These are phyloP conservation scores for Elaeis guineensis DNA, from an alignment of 176 grass and related monocot genomes.

Conservation along the genomic window DNA sequence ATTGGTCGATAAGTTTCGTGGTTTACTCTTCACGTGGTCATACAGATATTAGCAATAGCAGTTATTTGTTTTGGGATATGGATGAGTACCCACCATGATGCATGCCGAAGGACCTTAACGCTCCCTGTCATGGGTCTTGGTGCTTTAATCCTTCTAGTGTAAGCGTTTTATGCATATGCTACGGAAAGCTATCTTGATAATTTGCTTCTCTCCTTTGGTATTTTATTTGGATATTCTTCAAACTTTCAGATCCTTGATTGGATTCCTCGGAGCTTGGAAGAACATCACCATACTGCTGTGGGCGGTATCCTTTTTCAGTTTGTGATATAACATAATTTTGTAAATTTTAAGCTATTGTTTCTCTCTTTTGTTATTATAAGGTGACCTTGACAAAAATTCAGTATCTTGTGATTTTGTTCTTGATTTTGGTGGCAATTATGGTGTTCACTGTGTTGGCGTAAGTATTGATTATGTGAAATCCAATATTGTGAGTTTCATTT, in stretches of 20 bases:
- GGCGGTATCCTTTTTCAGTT: slow-evolving; percentile 68
- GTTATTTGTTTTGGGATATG: slow-evolving; percentile 86
- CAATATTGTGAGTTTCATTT: too few relatives aligned
- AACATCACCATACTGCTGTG: slow-evolving; percentile 70
- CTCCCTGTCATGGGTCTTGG: slow-evolving; percentile 82
- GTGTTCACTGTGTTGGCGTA: slow-evolving; percentile 86
- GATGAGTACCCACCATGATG: slow-evolving; percentile 87
- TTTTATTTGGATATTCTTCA: neutral
- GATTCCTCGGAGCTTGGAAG: slow-evolving; percentile 92
- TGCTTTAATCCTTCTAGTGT: slow-evolving; percentile 79
- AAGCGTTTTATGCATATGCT: slow-evolving; percentile 8
- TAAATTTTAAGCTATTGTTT: neutral
- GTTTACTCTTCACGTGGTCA: slow-evolving; percentile 6
- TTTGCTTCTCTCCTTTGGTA: too few relatives aligned
- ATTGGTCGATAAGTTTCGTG: neutral
- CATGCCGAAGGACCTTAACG: slow-evolving; percentile 70
- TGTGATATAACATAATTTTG: too few relatives aligned
- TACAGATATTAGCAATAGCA: slow-evolving; percentile 71
- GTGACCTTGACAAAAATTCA: slow-evolving; percentile 50
- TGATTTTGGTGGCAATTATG: slow-evolving; percentile 88
- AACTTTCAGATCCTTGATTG: slow-evolving; percentile 76
- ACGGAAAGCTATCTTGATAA: too few relatives aligned
- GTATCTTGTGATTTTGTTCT: slow-evolving; percentile 76
- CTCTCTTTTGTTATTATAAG: slow-evolving; percentile 18
- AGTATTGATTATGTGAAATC: slow-evolving; percentile 20